Conservation (phyloP, 2,329 filamentous ascomycete species). For the Raffaelea albimanens region DNA sequence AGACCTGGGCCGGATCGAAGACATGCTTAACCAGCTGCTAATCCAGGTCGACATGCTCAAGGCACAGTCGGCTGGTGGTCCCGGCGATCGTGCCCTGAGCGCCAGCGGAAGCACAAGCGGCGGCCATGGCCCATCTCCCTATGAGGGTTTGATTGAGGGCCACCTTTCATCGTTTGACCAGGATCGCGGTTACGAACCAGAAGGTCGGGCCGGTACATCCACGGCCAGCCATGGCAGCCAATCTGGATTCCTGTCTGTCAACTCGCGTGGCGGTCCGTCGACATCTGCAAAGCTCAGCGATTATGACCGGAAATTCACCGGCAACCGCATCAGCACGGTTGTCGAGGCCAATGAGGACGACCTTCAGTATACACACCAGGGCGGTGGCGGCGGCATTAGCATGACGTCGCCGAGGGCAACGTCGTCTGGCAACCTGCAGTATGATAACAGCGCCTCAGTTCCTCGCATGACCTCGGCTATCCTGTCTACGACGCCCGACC, state of each 20-base stretch:
- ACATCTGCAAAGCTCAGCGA: slow-evolving; percentile 31
- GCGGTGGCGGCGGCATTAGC: background rate
- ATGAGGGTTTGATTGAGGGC: slow-evolving; percentile 59
- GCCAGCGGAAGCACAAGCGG: slow-evolving; percentile 31
- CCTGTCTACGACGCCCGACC: slow-evolving; percentile 34
- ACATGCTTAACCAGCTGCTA: slow-evolving; percentile 85
- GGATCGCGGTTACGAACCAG: slow-evolving; percentile 70
- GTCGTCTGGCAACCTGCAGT: slow-evolving; percentile 37
- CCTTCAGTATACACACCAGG: slow-evolving; percentile 33
- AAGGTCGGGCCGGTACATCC: slow-evolving; percentile 68
- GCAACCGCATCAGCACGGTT: slow-evolving; percentile 84
- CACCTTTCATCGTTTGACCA: slow-evolving; percentile 53
- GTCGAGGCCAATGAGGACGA: slow-evolving; percentile 74
- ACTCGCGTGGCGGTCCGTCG: slow-evolving; percentile 28
- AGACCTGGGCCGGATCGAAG: slow-evolving; percentile 80
- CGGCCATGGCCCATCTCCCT: slow-evolving; percentile 46
- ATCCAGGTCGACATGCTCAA: slow-evolving; percentile 84
- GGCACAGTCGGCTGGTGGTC: slow-evolving; percentile 38
- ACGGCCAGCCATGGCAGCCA: slow-evolving; percentile 63
- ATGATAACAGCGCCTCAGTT: slow-evolving; percentile 3
- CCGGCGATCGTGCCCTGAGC: slow-evolving; percentile 7
- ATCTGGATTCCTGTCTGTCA: slow-evolving; percentile 64
- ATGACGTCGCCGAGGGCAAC: slow-evolving; percentile 36
- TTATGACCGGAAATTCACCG: slow-evolving; percentile 51
- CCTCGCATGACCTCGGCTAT: slow-evolving; percentile 9